phyloP scores from a whole-genome alignment of 2,329 filamentous ascomycete species.

The Graphilbum fragrans region DNA sequence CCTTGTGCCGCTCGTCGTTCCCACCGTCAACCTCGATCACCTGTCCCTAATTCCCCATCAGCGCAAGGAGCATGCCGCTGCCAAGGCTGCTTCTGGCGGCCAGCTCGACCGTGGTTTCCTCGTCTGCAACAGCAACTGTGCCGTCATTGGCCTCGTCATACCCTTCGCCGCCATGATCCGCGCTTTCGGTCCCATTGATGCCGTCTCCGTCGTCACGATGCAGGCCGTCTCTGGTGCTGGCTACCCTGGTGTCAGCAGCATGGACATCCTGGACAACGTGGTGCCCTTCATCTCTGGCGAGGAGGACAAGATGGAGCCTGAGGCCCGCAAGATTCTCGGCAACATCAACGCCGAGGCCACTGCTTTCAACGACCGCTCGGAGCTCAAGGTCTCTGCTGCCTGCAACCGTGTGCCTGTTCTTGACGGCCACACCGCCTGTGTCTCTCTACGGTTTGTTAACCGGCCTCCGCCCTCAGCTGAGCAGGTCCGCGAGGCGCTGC shows the following conservation, averaged over 20 bases:
- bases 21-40: constrained; percentile 85
- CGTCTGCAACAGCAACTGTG: constrained; percentile 97
- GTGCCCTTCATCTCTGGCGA: constrained; percentile 89
- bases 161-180: constrained; percentile 84
- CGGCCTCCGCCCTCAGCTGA: constrained; percentile 63
- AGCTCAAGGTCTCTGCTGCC: constrained; percentile 68
- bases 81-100: not conserved
- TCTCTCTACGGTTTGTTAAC: constrained; percentile 71
- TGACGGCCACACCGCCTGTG: constrained; percentile 91
- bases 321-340: constrained; percentile 91
- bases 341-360: constrained; percentile 57
- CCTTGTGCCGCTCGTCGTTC: constrained; percentile 83
- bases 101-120: constrained; percentile 74
- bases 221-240: constrained; percentile 91
- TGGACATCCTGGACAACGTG: constrained; percentile 95
- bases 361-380: constrained; percentile 62
- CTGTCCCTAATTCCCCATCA: constrained; percentile 85
- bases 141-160: constrained; percentile 90
- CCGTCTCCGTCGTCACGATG: constrained; percentile 73
- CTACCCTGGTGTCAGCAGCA: constrained; percentile 78
- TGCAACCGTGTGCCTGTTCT: constrained; percentile 94
- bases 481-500: constrained; percentile 66
- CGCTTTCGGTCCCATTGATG: constrained; percentile 71
- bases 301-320: constrained; percentile 91
- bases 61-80: constrained; percentile 48